These are phyloP conservation scores for Avena atlantica DNA, from an alignment of 176 grass and related monocot species.

Conservation along the genomic window DNA sequence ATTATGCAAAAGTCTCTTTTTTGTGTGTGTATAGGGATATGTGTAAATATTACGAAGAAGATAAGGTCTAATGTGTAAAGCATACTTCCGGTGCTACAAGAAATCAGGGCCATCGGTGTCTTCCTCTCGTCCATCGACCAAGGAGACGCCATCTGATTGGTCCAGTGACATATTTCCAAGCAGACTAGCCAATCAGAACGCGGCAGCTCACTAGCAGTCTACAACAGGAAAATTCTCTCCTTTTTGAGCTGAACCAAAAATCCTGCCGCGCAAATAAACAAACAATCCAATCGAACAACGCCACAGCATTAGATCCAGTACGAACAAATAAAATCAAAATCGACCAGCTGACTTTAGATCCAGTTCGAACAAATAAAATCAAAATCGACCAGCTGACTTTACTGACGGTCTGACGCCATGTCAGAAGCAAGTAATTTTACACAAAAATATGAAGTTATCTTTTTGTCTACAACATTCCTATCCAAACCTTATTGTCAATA, in stretches of 20 bases:
- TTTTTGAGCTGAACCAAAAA: neutral
- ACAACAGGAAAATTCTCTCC: neutral
- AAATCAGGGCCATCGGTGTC: slow-evolving; percentile 5
- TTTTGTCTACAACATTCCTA: neutral
- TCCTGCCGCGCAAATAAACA: neutral
- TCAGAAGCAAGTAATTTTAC: neutral
- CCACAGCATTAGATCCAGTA: neutral
- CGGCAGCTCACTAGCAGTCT: neutral
- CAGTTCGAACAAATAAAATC: neutral
- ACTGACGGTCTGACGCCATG: no score
- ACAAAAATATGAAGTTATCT: no score
- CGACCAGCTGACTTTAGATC: neutral
- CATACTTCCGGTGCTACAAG: neutral
- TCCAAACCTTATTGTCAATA: neutral
- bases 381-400: neutral
- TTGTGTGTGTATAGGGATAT: neutral
- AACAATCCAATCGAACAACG: neutral
- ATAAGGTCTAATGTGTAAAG: neutral
- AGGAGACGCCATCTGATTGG: slow-evolving; percentile 33
- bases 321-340: neutral
- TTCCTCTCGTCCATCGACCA: neutral
- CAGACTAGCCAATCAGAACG: slow-evolving; percentile 34
- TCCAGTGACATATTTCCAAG: slow-evolving; percentile 38
- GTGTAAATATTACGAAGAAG: neutral
- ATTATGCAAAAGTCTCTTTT: no score